These are phyloP conservation scores for Trichoderma erinaceum DNA, from an alignment of 495 filamentous ascomycete genomes.

Conservation along the genomic window DNA sequence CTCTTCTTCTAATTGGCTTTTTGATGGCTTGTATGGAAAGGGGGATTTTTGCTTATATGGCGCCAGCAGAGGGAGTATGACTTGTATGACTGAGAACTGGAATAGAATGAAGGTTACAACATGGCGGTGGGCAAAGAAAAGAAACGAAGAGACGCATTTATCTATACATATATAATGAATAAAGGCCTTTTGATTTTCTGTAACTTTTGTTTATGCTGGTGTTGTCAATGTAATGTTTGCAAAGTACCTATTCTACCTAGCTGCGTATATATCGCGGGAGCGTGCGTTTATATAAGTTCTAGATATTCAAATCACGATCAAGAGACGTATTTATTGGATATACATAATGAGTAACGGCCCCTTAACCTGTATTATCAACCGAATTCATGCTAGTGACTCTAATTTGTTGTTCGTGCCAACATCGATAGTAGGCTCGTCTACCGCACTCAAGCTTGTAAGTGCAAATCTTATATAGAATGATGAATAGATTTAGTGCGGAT, in stretches of 20 bases:
- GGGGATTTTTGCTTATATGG: not conserved
- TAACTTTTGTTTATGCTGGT: not conserved
- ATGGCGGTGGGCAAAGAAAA: not conserved
- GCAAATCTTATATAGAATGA: too few species aligned
- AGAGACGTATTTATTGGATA: too few species aligned
- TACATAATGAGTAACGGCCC: too few species aligned
- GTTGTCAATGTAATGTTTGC: not conserved
- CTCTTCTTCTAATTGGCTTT: too few species aligned
- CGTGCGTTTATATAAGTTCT: too few species aligned
- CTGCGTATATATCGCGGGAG: too few species aligned
- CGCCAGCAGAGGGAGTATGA: not conserved
- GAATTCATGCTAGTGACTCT: too few species aligned
- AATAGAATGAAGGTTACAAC: not conserved
- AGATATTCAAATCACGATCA: not conserved
- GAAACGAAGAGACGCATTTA: not conserved
- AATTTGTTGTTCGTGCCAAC: not conserved
- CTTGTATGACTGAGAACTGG: not conserved
- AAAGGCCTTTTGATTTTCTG: not conserved
- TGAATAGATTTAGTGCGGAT: too few species aligned
- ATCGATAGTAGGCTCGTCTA: too few species aligned
- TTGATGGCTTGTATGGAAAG: not conserved
- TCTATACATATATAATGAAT: not conserved
- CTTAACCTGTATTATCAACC: too few species aligned
- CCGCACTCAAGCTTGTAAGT: too few species aligned
- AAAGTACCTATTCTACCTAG: too few species aligned